These are phyloP conservation scores for Misopates orontium DNA, from an alignment of 257 asterid genomes.

Conservation along the genomic window DNA sequence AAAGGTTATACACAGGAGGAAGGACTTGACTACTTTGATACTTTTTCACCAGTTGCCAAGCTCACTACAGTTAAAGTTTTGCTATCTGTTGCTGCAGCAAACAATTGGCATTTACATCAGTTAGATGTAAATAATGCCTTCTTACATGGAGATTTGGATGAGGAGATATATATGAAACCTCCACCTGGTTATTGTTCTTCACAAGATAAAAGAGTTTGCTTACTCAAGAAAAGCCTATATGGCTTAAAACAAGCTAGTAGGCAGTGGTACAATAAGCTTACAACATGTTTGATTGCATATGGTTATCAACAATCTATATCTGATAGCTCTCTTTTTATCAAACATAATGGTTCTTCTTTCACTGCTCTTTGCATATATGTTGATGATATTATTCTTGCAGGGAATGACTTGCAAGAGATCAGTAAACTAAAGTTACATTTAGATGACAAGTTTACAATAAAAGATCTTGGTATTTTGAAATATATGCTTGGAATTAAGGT, in stretches of 20 bases:
- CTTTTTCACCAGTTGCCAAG: background rate
- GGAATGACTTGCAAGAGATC: too few species aligned
- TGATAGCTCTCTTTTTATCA: too few species aligned
- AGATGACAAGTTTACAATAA: background rate
- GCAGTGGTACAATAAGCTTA: too few species aligned
- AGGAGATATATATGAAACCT: background rate
- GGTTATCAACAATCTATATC: too few species aligned
- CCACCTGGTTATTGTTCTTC: background rate
- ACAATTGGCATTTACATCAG: background rate
- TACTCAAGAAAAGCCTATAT: too few species aligned
- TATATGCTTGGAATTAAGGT: background rate
- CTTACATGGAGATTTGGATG: background rate
- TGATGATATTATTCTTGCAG: background rate
- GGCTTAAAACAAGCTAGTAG: too few species aligned
- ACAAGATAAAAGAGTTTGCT: too few species aligned
- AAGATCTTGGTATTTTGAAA: background rate
- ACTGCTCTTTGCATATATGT: background rate
- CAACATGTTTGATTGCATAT: too few species aligned
- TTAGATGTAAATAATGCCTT: background rate
- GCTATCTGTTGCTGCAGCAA: background rate
- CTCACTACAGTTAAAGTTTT: background rate
- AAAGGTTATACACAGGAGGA: background rate
- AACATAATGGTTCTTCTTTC: too few species aligned
- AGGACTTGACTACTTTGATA: background rate
- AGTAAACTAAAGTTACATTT: background rate